These are phyloP conservation scores for Danielia reshetovae DNA, from an alignment of 805 yeast species.

Conservation along the genomic window DNA sequence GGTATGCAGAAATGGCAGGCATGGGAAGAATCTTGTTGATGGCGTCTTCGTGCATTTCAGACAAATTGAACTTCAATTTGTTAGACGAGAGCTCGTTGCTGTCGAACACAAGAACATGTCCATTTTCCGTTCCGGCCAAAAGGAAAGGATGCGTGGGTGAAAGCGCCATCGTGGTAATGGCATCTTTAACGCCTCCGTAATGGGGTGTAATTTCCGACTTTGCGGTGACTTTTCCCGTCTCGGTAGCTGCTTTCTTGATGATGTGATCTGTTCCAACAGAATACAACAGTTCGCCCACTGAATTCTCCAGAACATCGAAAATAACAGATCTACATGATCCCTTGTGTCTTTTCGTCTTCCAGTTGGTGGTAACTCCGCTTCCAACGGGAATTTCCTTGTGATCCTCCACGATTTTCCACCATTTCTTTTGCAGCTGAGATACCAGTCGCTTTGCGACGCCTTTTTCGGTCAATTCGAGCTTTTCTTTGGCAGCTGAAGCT, in stretches of 20 bases:
- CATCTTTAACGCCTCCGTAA: slow-evolving; percentile 23
- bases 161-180: slow-evolving; percentile 41
- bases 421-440: slow-evolving; percentile 34
- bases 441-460: slow-evolving; percentile 20
- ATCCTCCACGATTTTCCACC: slow-evolving; percentile 43
- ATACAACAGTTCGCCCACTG: slow-evolving; percentile 50
- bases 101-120: slow-evolving; percentile 62
- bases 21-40: slow-evolving; percentile 70
- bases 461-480: slow-evolving; percentile 18
- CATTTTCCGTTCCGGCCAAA: slow-evolving; percentile 65
- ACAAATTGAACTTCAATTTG: slow-evolving; percentile 42
- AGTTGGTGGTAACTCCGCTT: slow-evolving; percentile 37
- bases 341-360: slow-evolving; percentile 91
- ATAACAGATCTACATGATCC: slow-evolving; percentile 75
- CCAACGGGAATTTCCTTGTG: slow-evolving; percentile 22
- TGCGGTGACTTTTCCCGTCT: slow-evolving; percentile 70
- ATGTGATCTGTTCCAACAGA: slow-evolving; percentile 79
- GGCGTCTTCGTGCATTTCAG: slow-evolving; percentile 68
- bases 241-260: slow-evolving; percentile 66
- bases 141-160: slow-evolving; percentile 47
- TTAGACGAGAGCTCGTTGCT: slow-evolving; percentile 45
- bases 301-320: slow-evolving; percentile 50
- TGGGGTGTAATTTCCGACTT: slow-evolving; percentile 31
- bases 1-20: slow-evolving; percentile 70
- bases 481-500: slow-evolving; percentile 21